These are phyloP conservation scores for Kazachstania bromeliacearum DNA, from an alignment of 805 yeast genomes.

Conservation along the genomic window DNA sequence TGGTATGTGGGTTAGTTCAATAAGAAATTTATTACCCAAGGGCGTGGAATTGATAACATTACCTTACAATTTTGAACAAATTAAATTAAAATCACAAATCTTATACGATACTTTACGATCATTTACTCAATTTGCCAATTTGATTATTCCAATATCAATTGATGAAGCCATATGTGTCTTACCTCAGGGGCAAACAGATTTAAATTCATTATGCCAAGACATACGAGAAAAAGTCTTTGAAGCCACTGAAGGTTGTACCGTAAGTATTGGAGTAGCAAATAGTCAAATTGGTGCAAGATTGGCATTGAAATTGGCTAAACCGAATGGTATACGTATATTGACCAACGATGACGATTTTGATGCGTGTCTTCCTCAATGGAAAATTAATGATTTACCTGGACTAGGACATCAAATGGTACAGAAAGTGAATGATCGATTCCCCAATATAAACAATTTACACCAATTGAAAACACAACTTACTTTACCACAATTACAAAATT, in stretches of 20 bases:
- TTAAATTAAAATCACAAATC: conserved; percentile 52
- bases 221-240: conserved; percentile 35
- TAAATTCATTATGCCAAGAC: conserved; percentile 18
- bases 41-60: conserved; percentile 40
- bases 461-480: conserved; percentile 31
- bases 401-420: conserved; percentile 44
- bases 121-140: conserved; percentile 7
- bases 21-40: conserved; percentile 53
- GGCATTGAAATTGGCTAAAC: conserved; percentile 68
- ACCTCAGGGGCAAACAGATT: conserved; percentile 1
- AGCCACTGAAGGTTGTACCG: conserved; percentile 48
- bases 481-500: conserved; percentile 31
- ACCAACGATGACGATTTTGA: conserved; percentile 28
- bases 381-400: conserved; percentile 47
- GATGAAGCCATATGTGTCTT: conserved; percentile 67
- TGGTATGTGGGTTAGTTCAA: conserved; percentile 83
- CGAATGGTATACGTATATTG: conserved; percentile 50
- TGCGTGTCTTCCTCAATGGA: conserved; percentile 17
- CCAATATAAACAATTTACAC: conserved; percentile 19
- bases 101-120: conserved; percentile 50
- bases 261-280: conserved; percentile 69
- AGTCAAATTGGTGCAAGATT: conserved; percentile 74
- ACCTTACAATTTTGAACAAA: conserved; percentile 65
- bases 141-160: conserved; percentile 75
- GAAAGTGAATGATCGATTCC: conserved; percentile 32